A percentile compares a stretch with the other conserved stretches of the same genome.
Evolutionary conservation across 2,329 filamentous ascomycete species (phyloP).

Genomic region (Aurifilum marmelostoma): DNA sequence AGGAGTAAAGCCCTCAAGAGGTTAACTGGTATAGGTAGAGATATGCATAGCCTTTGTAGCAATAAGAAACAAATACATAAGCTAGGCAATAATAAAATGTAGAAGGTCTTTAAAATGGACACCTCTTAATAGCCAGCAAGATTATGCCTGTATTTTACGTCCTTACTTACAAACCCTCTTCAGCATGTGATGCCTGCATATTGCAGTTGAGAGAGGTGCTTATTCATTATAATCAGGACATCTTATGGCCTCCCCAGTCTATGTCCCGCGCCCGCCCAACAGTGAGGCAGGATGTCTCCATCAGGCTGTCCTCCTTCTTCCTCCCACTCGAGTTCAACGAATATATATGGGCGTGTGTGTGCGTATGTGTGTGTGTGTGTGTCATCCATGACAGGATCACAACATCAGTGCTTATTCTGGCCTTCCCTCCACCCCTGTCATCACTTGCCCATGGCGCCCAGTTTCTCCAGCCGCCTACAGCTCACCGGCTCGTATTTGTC

Average conservation of each 20-base stretch:
- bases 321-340: background rate
- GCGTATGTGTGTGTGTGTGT: too few species aligned
- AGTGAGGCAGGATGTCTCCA: background rate
- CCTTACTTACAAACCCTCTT: too few species aligned
- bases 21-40: too few species aligned
- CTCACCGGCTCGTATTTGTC: slow-evolving; percentile 54
- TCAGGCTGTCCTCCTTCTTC: background rate
- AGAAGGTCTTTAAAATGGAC: too few species aligned
- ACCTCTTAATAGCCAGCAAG: too few species aligned
- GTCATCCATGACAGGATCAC: background rate
- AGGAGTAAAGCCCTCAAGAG: too few species aligned
- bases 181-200: background rate
- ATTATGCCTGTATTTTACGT: too few species aligned
- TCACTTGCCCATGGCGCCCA: slow-evolving; percentile 37
- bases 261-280: background rate
- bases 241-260: slow-evolving; percentile 6
- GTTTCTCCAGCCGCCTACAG: slow-evolving; percentile 54
- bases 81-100: too few species aligned
- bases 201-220: background rate
- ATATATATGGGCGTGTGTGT: too few species aligned
- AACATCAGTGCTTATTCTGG: too few species aligned
- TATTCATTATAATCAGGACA: slow-evolving; percentile 17
- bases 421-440: background rate
- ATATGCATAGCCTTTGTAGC: too few species aligned
- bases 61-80: too few species aligned